Base-by-base conservation (phyloP, 23 red algal genomes). In the Porphyridium purpureum region DNA sequence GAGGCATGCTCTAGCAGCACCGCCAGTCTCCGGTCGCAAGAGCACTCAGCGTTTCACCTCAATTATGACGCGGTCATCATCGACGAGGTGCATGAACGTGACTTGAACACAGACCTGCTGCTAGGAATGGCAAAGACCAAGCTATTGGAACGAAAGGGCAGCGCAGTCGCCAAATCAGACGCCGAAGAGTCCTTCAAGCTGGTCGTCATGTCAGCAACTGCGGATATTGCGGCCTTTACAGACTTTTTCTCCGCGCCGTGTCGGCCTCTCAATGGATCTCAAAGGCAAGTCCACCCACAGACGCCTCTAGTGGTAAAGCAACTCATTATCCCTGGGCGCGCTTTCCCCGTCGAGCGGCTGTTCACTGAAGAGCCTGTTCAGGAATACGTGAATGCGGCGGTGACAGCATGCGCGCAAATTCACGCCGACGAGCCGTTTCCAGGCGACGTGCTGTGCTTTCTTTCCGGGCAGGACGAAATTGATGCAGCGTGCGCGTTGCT, bases 61-160 rank as follows among this genome's bases (percentile, higher is more conserved):
- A n/a, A n/a, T n/a, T n/a, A n/a, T n/a, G n/a, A n/a, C 0, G 35
- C 66, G 53, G 35, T 98, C 0, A 58, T 98, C 30, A 51, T 98
- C 27, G 90, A 98, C 69, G 90, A 98, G 64, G 90, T 86, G 4
- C 90, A 98, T 59, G 90, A 98, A 40, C 72, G 90, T 27, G 52
- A 70, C 2, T 35, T 98, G 0, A 73, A 82, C 27, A 98, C 90
- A 4, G 90, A 98, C 55, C 65, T 98, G 51, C 33, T 98, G 2
- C 24, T 98, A 2, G 90, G 67, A 21, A 66, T 86, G 17, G 52
- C 70, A 19, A 93, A 81, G 57, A 31, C 53, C 47, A 64, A 66
- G 3, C 46, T 80, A 1, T 17, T 49, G 31, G 1, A 33, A 21
- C 0, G 38, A 44, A 44, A 17, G 17, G 38, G 38, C 17, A n/a